Conservation (phyloP, 192 early-diverging fungal genomes). For the Cetraspora pellucida region DNA sequence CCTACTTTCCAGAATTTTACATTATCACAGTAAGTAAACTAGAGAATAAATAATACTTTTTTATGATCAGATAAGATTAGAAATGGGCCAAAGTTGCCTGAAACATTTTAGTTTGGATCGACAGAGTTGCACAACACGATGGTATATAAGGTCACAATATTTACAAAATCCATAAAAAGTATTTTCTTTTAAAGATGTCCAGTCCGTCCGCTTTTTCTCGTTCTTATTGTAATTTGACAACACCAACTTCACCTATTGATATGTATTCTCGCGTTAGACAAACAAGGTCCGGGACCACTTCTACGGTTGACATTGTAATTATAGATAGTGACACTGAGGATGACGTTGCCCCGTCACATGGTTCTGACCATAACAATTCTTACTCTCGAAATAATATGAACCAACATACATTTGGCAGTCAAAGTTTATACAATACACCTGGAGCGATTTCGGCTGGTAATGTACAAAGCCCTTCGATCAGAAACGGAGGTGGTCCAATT, state of each 20-base stretch:
- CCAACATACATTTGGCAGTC: not conserved
- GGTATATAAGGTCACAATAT: too few relatives aligned
- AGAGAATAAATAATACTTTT: too few relatives aligned
- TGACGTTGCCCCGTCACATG: not conserved
- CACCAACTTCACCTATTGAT: not conserved
- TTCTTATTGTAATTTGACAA: not conserved
- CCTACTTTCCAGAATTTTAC: too few relatives aligned
- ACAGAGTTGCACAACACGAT: too few relatives aligned
- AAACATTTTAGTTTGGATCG: too few relatives aligned
- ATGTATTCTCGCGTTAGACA: not conserved
- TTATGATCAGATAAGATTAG: too few relatives aligned
- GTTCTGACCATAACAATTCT: not conserved
- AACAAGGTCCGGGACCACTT: not conserved
- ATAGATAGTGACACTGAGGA: slow-evolving; percentile 7
- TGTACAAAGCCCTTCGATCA: not conserved
- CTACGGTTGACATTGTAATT: not conserved
- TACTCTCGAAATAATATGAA: not conserved
- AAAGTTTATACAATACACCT: not conserved
- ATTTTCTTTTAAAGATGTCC: not conserved
- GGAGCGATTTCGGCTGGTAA: not conserved
- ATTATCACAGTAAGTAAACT: too few relatives aligned
- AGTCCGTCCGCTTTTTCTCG: not conserved
- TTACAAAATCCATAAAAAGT: too few relatives aligned
- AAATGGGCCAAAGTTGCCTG: too few relatives aligned
- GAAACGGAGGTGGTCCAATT: not conserved